phyloP scores from a whole-genome alignment of 2,329 filamentous ascomycete genomes.

The Arthrobotrys sinensis region DNA sequence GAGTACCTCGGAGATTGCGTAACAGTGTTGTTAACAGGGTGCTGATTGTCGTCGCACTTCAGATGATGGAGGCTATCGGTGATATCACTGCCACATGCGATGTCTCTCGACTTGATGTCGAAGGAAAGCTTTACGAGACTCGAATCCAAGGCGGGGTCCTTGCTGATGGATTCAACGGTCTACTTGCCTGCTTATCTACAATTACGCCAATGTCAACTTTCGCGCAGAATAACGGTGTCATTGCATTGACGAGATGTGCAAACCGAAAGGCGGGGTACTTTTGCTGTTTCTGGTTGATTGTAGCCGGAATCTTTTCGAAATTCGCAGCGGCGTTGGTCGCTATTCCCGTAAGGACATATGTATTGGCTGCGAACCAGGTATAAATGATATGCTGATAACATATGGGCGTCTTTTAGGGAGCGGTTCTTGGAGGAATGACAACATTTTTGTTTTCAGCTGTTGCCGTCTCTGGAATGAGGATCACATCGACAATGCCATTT shows the following conservation, averaged over 20 bases:
- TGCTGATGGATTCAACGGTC: conserved; percentile 76
- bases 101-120: conserved; percentile 76
- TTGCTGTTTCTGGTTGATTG: conserved; percentile 76
- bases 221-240: conserved; percentile 79
- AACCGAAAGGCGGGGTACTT: conserved; percentile 79
- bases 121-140: conserved; percentile 77
- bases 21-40: not conserved
- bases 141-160: conserved; percentile 79
- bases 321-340: conserved; percentile 79
- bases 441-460: conserved; percentile 79
- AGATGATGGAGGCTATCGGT: conserved; percentile 78
- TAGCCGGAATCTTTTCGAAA: conserved; percentile 81
- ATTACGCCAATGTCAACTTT: conserved; percentile 79
- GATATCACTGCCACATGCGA: conserved; percentile 80
- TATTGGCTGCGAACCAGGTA: conserved; percentile 68
- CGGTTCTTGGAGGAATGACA: conserved; percentile 70
- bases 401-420: conserved; percentile 51
- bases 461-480: conserved; percentile 77
- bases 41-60: conserved; percentile 70
- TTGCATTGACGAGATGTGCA: conserved; percentile 76
- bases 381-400: not conserved
- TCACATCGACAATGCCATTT: conserved; percentile 70
- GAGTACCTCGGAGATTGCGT: not conserved
- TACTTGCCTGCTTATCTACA: conserved; percentile 74
- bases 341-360: conserved; percentile 71